These are phyloP conservation scores for Corylus americana DNA, from an alignment of 306 rosid genomes.

Conservation along the genomic window DNA sequence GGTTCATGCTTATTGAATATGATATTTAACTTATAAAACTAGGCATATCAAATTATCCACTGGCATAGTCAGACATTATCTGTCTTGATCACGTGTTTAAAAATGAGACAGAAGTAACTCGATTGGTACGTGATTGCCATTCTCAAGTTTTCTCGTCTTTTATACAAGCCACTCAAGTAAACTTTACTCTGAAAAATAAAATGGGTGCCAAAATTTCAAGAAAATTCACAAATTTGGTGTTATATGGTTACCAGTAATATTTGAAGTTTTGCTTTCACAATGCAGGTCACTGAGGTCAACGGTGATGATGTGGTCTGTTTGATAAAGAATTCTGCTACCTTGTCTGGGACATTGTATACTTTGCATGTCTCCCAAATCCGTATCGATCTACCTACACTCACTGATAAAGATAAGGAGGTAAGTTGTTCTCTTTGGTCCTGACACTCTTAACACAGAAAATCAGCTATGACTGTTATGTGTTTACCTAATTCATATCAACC, in stretches of 20 bases:
- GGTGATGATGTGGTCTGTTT: slow-evolving; percentile 53
- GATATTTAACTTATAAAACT: not conserved
- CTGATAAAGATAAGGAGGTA: slow-evolving; percentile 55
- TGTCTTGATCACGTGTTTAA: not conserved
- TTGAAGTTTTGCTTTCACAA: not conserved
- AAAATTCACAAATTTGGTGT: not conserved
- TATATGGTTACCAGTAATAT: not conserved
- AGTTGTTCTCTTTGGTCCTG: not conserved
- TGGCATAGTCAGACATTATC: not conserved
- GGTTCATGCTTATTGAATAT: not conserved
- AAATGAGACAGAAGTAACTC: not conserved
- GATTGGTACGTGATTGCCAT: not conserved
- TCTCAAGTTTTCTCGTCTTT: not conserved
- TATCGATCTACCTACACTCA: slow-evolving; percentile 56
- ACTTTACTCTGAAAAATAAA: not conserved
- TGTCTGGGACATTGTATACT: slow-evolving; percentile 52
- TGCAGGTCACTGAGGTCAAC: slow-evolving; percentile 51
- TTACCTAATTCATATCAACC: not conserved
- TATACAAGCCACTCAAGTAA: not conserved
- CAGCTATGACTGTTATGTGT: not conserved
- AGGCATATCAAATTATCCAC: not conserved
- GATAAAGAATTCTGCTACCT: slow-evolving; percentile 50
- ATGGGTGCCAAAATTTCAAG: not conserved
- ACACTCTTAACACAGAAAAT: not conserved
- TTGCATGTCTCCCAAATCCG: slow-evolving; percentile 51